Percentiles rank a stretch among this genome's conserved stretches.
These are phyloP conservation scores for Knoxdaviesia capensis DNA, from an alignment of 2,329 filamentous ascomycete species.

Conservation along the genomic window DNA sequence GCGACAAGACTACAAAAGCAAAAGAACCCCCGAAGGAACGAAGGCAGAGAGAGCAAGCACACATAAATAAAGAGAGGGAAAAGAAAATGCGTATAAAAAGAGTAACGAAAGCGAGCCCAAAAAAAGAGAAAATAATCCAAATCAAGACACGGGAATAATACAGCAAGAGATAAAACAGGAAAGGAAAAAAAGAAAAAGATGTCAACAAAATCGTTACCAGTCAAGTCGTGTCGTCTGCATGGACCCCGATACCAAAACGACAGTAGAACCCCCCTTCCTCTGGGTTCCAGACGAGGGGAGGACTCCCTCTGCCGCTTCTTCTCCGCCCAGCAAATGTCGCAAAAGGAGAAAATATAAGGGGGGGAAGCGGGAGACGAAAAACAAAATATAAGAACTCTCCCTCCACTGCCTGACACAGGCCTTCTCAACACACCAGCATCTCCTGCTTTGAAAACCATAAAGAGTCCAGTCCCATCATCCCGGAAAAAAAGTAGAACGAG, in stretches of 20 bases:
- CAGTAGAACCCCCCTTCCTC: too few relatives aligned
- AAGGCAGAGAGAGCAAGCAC: too few relatives aligned
- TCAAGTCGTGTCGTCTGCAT: not conserved
- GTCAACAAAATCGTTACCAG: not conserved
- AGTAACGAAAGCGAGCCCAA: not conserved
- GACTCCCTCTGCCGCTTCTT: not conserved
- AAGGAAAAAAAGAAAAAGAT: slow-evolving; percentile 2
- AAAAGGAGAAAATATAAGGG: slow-evolving; percentile 2
- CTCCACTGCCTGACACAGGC: not conserved
- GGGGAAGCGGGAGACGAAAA: slow-evolving; percentile 1
- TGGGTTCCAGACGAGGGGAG: too few relatives aligned
- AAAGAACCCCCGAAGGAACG: too few relatives aligned
- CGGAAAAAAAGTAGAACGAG: not conserved
- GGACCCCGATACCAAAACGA: too few relatives aligned
- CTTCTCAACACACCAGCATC: too few relatives aligned
- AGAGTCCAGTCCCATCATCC: too few relatives aligned
- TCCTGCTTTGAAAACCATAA: too few relatives aligned
- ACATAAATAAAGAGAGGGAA: not conserved
- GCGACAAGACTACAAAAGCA: too few relatives aligned
- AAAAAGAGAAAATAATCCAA: not conserved
- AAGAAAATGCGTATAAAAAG: not conserved
- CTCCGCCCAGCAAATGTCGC: not conserved
- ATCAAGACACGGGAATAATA: not conserved
- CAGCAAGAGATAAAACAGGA: not conserved
- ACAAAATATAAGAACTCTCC: not conserved